A percentile compares a stretch with the other conserved stretches of the same genome.
These are phyloP conservation scores for Tieghemiomyces parasiticus DNA, from an alignment of 192 early-diverging fungal species.

Conservation along the genomic window DNA sequence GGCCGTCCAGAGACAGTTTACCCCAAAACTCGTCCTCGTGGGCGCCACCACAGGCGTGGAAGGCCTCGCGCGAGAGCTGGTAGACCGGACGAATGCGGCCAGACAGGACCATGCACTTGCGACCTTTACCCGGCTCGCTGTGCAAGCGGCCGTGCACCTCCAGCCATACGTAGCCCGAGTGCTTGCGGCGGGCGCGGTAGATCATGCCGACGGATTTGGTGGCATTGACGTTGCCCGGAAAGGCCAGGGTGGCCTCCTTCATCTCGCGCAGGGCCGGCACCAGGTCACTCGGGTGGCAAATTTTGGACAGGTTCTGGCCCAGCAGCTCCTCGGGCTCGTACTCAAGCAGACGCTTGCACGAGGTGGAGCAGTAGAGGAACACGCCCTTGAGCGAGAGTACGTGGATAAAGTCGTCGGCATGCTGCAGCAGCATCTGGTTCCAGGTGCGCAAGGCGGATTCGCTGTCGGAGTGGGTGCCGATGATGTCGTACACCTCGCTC, in stretches of 20 bases:
- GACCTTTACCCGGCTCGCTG: constrained; percentile 46
- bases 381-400: constrained; percentile 49
- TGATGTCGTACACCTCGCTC: constrained; percentile 21
- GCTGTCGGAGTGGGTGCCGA: constrained; percentile 20
- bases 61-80: constrained; percentile 18
- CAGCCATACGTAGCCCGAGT: constrained; percentile 43
- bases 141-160: constrained; percentile 45
- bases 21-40: constrained; percentile 37
- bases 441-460: constrained; percentile 17
- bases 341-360: constrained; percentile 28
- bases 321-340: constrained; percentile 37
- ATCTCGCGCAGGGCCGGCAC: constrained; percentile 53
- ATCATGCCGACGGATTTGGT: constrained; percentile 33
- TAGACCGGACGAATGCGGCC: constrained; percentile 35
- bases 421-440: constrained; percentile 32
- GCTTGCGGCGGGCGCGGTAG: constrained; percentile 42
- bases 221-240: neutral
- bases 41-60: constrained; percentile 12
- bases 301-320: constrained; percentile 35
- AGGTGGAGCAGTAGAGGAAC: constrained; percentile 43
- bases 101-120: constrained; percentile 49
- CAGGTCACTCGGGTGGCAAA: constrained; percentile 49
- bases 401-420: constrained; percentile 43
- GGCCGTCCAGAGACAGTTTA: constrained; percentile 40
- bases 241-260: constrained; percentile 26